A percentile compares a stretch with the other conserved stretches of the same genome.
phyloP scores from a whole-genome alignment of 768 basidiomycete genomes.

The Tubosaeta sp. region DNA sequence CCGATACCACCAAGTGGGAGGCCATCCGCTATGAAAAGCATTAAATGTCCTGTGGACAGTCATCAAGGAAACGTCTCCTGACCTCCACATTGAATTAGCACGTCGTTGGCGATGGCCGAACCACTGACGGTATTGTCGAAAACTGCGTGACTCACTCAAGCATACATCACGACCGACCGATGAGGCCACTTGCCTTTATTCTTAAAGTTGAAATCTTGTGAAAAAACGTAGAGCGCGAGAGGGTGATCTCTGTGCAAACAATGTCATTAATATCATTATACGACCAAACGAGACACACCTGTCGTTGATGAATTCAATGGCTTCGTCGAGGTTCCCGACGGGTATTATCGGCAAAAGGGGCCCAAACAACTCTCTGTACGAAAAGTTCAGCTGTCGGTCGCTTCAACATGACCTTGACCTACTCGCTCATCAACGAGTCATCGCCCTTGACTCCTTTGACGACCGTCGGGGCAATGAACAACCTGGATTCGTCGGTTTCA shows the following conservation, averaged over 20 bases:
- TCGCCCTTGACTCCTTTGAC: slow-evolving; percentile 56
- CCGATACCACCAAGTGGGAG: slow-evolving; percentile 76
- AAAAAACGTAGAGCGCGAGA: slow-evolving; percentile 75
- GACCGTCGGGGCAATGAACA: slow-evolving; percentile 70
- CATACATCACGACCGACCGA: background rate
- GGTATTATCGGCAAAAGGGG: slow-evolving; percentile 74
- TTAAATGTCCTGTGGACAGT: background rate
- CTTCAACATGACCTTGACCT: slow-evolving; percentile 22
- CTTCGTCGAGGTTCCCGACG: slow-evolving; percentile 66
- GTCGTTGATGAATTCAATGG: slow-evolving; percentile 62
- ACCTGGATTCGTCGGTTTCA: slow-evolving; percentile 47
- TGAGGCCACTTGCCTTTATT: slow-evolving; percentile 45
- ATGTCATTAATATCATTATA: background rate
- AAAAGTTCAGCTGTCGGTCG: background rate
- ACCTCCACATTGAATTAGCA: slow-evolving; percentile 58
- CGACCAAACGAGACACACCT: slow-evolving; percentile 35
- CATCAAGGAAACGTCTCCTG: slow-evolving; percentile 9
- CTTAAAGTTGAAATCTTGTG: slow-evolving; percentile 54
- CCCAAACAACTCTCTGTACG: slow-evolving; percentile 73
- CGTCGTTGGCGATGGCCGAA: slow-evolving; percentile 65
- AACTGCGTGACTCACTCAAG: slow-evolving; percentile 37
- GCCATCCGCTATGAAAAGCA: slow-evolving; percentile 41
- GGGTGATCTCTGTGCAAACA: slow-evolving; percentile 57
- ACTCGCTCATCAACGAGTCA: slow-evolving; percentile 79
- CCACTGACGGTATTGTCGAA: slow-evolving; percentile 71